Evolutionary conservation across 768 basidiomycete species (phyloP), one percentile per base, ranked within the genome.

Genomic region (Panellus pusillus): DNA sequence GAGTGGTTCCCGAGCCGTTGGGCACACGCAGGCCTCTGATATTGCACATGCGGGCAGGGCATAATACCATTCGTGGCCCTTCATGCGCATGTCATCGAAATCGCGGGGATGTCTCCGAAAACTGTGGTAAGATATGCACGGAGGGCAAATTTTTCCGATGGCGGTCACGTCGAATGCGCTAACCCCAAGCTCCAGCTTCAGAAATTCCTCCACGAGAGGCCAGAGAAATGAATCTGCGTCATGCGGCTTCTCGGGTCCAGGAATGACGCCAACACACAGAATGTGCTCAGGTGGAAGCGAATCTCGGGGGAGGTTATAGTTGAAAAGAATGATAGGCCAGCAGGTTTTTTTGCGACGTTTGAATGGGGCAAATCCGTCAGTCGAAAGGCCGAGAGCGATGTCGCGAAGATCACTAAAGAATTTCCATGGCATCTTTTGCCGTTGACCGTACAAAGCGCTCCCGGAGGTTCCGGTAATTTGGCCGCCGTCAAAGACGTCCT

Each of bases 221-320:
- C 61, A 69, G 0, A 74, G 60, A 47, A 79, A 81, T 0, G 79
- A 80, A 43, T 71, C 70, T 2, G 71, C 20, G 52, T 79, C 74
- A 14, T 67, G 62, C 0, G 78, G 74, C 41, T 73, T 72, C 18
- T 71, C 68, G 0, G 77, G 79, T 0, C 79, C 74, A 2, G 77
- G 78, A 41, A 81, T 75, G 38, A 78, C 63, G 14, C 75, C 74
- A 12, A 78, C 36, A 31, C 65, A 66, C 5, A 80, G 43, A 7
- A 78, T 63, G 36, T 77, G 44, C 6, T 68, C 44, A 70, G 47
- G 20, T 68, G 72, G 29, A 69, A 73, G 4, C 70, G 65, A 5
- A 70, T 57, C 4, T 74, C 67, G 2, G 70, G 66, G 2, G 62
- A 61, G 74, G n/a, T n/a, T n/a, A n/a, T n/a, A n/a, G n/a, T n/a